Evolutionary conservation across 2,329 filamentous ascomycete genomes (phyloP).

Genomic region (Talaromyces sp.): DNA sequence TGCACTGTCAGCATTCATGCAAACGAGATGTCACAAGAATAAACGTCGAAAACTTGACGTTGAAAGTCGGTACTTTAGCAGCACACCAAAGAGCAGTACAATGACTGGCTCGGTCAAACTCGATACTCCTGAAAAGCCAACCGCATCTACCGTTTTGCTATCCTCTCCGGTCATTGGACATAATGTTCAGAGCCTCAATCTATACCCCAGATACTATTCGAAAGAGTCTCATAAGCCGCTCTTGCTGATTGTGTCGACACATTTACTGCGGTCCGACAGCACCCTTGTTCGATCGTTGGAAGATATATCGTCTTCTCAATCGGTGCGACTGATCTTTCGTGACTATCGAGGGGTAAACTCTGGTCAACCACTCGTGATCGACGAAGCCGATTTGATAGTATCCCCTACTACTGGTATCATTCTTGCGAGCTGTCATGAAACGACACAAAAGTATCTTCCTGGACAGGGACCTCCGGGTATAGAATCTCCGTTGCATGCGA

Average conservation of each 20-base stretch:
- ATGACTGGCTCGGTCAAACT: background rate
- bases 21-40: slow-evolving; percentile 38
- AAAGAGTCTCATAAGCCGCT: background rate
- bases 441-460: slow-evolving; percentile 69
- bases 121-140: background rate
- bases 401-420: slow-evolving; percentile 68
- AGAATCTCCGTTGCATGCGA: slow-evolving; percentile 51
- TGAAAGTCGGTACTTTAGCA: slow-evolving; percentile 26
- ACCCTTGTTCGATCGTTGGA: slow-evolving; percentile 23
- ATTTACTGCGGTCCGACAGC: slow-evolving; percentile 28
- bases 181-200: background rate
- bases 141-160: background rate
- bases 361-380: background rate
- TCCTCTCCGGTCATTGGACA: background rate
- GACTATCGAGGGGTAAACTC: slow-evolving; percentile 19
- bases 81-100: background rate
- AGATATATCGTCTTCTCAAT: slow-evolving; percentile 10
- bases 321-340: slow-evolving; percentile 25
- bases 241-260: slow-evolving; percentile 16
- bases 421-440: slow-evolving; percentile 66
- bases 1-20: slow-evolving; percentile 52
- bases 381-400: slow-evolving; percentile 63
- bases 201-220: background rate
- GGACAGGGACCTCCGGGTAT: slow-evolving; percentile 41
- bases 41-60: slow-evolving; percentile 28